Percentiles rank a stretch among this genome's conserved stretches.
phyloP scores from a whole-genome alignment of 352 stramenopile species.

The Globisporangium cystogenes region DNA sequence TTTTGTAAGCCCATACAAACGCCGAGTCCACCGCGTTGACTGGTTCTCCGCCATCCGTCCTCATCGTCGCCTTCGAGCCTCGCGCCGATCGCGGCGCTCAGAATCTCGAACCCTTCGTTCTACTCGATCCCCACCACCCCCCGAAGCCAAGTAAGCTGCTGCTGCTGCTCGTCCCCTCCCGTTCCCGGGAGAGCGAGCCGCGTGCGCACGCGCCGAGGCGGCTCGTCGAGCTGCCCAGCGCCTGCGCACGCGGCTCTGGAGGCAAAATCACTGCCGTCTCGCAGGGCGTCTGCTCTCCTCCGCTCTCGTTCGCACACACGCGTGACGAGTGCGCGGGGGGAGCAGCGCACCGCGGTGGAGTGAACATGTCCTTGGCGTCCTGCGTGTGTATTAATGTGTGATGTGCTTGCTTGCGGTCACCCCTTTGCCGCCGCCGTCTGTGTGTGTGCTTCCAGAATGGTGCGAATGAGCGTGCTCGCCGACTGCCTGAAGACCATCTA shows the following conservation, averaged over 20 bases:
- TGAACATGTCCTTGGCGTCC: constrained; percentile 57
- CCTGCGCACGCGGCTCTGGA: constrained; percentile 55
- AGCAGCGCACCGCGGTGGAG: constrained; percentile 15
- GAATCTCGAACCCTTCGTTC: constrained; percentile 33
- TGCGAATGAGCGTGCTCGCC: constrained; percentile 99
- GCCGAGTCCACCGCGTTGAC: not conserved
- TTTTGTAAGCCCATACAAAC: not conserved
- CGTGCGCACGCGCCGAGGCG: constrained; percentile 9
- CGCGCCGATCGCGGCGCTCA: not conserved
- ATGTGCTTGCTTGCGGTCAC: constrained; percentile 12
- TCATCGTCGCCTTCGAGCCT: not conserved
- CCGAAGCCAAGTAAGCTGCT: constrained; percentile 32
- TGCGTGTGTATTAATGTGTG: constrained; percentile 39
- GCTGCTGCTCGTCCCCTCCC: not conserved
- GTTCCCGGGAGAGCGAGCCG: constrained; percentile 5
- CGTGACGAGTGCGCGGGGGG: not conserved
- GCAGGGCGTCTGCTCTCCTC: constrained; percentile 10
- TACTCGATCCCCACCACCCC: constrained; percentile 20
- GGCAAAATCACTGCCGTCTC: constrained; percentile 35
- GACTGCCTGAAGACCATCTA: constrained; percentile 99
- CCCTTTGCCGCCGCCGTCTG: constrained; percentile 3
- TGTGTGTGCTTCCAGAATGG: constrained; percentile 83
- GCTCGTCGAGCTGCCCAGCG: constrained; percentile 1
- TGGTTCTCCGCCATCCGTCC: not conserved
- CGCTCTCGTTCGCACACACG: constrained; percentile 3